Conservation (phyloP, 1,139 yeast species). For the Yamadazyma dushanensis region DNA sequence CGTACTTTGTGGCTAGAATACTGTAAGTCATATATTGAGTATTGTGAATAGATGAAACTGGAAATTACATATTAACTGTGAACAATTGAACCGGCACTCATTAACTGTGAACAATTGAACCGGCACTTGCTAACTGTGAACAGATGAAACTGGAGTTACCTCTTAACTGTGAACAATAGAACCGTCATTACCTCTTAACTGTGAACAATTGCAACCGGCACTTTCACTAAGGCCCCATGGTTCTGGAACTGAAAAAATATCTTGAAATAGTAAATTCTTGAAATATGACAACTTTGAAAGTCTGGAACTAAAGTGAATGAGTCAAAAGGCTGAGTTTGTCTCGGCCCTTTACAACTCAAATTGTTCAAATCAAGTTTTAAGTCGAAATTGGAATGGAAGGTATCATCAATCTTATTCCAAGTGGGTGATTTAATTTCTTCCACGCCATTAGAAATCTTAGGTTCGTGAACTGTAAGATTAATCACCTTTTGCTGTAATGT, state of each 20-base stretch:
- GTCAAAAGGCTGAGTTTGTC: constrained; percentile 11
- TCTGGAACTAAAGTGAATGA: constrained; percentile 36
- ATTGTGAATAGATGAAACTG: no score
- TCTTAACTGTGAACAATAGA: no score
- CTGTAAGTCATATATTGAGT: no score
- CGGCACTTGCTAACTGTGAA: no score
- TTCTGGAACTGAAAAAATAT: constrained; percentile 29
- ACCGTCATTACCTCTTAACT: no score
- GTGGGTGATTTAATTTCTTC: constrained; percentile 1
- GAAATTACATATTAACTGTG: no score
- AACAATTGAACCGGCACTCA: no score
- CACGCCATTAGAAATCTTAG: constrained; percentile 7
- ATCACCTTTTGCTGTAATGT: constrained; percentile 28
- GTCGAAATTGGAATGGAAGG: constrained; percentile 7
- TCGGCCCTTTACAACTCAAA: constrained; percentile 5
- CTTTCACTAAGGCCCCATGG: constrained; percentile 27
- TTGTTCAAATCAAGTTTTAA: constrained; percentile 11
- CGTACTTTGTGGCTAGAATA: no score
- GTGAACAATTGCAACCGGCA: constrained; percentile 27
- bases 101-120: no score
- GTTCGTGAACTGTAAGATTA: constrained; percentile 18
- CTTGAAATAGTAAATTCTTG: constrained; percentile 36
- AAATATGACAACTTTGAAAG: constrained; percentile 39
- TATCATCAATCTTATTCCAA: constrained; percentile 7
- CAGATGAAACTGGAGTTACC: no score